Evolutionary conservation across 202 grass and related monocot genomes (phyloP).

Genomic region (Panicum hallii): DNA sequence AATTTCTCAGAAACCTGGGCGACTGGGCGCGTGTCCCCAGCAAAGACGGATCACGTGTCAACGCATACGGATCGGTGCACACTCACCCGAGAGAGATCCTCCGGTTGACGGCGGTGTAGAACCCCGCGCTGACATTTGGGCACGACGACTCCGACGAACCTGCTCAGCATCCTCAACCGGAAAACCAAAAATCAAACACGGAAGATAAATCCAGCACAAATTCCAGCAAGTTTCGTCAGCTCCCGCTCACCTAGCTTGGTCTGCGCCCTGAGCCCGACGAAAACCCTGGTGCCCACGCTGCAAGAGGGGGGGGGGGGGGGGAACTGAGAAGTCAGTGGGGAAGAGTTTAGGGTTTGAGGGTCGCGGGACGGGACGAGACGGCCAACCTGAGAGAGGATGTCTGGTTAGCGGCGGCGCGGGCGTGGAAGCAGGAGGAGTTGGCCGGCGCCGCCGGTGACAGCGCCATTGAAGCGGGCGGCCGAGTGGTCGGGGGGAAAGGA

Average conservation of each 20-base stretch:
- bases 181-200: conserved; percentile 36
- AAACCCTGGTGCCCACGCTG: conserved; percentile 65
- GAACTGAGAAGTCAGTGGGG: background rate
- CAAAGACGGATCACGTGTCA: background rate
- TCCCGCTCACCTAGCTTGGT: conserved; percentile 47
- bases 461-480: conserved; percentile 61
- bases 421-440: conserved; percentile 66
- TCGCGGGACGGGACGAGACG: background rate
- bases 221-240: background rate
- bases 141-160: conserved; percentile 59
- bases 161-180: conserved; percentile 44
- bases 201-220: background rate
- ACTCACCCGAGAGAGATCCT: conserved; percentile 75
- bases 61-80: background rate
- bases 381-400: conserved; percentile 54
- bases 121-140: conserved; percentile 67
- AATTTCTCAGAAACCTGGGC: background rate
- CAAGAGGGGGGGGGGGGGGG: background rate
- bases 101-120: conserved; percentile 60
- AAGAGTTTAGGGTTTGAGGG: conserved; percentile 19
- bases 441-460: conserved; percentile 55
- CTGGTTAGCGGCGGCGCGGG: conserved; percentile 34
- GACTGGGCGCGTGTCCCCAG: background rate
- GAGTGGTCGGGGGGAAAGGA: background rate
- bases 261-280: conserved; percentile 62